A percentile compares a stretch with the other conserved stretches of the same genome.
Evolutionary conservation across 2,329 filamentous ascomycete species (phyloP).

Genomic region (Eutypella sp.): DNA sequence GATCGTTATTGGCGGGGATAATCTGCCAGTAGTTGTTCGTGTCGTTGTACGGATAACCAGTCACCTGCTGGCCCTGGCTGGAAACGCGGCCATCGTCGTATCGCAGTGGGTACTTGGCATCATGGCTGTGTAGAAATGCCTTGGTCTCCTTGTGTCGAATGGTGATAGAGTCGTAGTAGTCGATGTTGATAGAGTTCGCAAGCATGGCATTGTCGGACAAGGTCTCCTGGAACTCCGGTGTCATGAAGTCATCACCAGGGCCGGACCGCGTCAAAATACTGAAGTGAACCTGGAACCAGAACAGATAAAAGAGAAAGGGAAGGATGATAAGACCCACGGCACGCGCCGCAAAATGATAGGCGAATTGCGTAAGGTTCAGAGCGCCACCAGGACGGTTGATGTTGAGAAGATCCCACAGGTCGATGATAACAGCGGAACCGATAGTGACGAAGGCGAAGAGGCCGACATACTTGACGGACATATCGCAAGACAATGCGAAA

Average conservation of each 20-base stretch:
- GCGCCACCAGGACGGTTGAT: conserved; percentile 78
- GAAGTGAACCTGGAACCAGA: conserved; percentile 99
- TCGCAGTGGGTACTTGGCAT: conserved; percentile 81
- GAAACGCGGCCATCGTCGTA: conserved; percentile 98
- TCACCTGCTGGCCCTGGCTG: conserved; percentile 96
- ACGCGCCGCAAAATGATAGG: conserved; percentile 84
- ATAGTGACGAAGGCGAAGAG: conserved; percentile 96
- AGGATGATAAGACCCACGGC: conserved; percentile 81
- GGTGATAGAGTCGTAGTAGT: conserved; percentile 85
- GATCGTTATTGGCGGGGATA: conserved; percentile 60
- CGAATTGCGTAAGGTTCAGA: conserved; percentile 74
- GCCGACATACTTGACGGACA: conserved; percentile 97
- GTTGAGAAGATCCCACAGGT: conserved; percentile 91
- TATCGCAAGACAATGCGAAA: conserved; percentile 91
- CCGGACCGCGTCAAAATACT: conserved; percentile 81
- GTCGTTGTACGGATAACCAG: conserved; percentile 95
- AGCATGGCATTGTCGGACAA: conserved; percentile 92
- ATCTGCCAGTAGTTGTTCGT: conserved; percentile 99
- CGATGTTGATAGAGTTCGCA: conserved; percentile 75
- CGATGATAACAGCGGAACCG: conserved; percentile 86
- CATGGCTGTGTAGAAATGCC: conserved; percentile 90
- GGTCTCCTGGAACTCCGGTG: conserved; percentile 95
- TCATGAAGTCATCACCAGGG: conserved; percentile 98
- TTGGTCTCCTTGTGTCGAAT: conserved; percentile 97
- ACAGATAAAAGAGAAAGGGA: conserved; percentile 96